phyloP scores from a whole-genome alignment of 257 asterid genomes.

The Orobanche coerulescens region DNA sequence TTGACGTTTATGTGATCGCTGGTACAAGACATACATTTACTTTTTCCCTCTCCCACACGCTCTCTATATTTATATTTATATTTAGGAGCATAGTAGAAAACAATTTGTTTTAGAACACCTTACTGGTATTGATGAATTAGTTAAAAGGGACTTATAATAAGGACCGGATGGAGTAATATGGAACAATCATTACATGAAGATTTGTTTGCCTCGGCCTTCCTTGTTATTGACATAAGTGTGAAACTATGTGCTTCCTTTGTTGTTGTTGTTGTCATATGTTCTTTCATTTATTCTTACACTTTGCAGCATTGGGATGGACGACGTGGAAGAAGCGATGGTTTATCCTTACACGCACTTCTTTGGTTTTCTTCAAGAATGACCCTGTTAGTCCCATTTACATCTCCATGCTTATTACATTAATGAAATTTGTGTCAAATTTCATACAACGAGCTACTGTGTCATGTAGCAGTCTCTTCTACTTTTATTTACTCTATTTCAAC shows the following conservation, averaged over 20 bases:
- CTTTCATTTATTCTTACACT: constrained; percentile 17
- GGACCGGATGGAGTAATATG: too few species aligned
- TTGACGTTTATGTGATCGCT: not conserved
- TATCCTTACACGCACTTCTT: constrained; percentile 91
- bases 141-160: too few species aligned
- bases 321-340: constrained; percentile 99
- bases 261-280: constrained; percentile 17
- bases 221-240: constrained; percentile 8
- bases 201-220: not conserved
- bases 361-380: constrained; percentile 96
- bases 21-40: too few species aligned
- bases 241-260: not conserved
- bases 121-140: too few species aligned
- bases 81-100: too few species aligned
- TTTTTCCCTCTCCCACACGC: too few species aligned
- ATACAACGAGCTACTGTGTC: constrained; percentile 6
- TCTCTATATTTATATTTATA: too few species aligned
- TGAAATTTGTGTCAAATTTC: constrained; percentile 4
- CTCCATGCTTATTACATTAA: constrained; percentile 2
- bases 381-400: constrained; percentile 47
- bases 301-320: constrained; percentile 98
- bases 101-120: too few species aligned
- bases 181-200: constrained; percentile 4
- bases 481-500: constrained; percentile 17
- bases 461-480: not conserved